phyloP scores from a whole-genome alignment of 2,329 filamentous ascomycete species.

The Curvularia hawaiiensis region DNA sequence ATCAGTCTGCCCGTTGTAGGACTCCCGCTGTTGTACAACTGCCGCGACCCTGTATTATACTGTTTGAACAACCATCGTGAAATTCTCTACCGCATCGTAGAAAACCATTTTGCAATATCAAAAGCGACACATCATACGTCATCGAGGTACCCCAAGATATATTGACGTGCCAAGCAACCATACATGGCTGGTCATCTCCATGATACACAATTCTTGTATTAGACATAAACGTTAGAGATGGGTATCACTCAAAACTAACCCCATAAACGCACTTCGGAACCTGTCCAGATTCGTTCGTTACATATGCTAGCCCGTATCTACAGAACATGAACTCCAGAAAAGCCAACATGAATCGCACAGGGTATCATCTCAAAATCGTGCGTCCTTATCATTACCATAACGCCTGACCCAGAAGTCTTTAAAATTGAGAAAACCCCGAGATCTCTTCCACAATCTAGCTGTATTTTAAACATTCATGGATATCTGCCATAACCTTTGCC shows the following conservation, averaged over 20 bases:
- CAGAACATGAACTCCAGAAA: background rate
- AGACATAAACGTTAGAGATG: background rate
- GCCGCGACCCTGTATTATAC: background rate
- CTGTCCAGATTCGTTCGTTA: background rate
- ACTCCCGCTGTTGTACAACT: background rate
- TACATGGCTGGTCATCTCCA: background rate
- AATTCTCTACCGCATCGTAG: background rate
- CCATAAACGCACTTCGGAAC: background rate
- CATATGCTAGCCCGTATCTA: background rate
- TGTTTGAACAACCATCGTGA: background rate
- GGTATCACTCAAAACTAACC: background rate
- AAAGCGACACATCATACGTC: background rate
- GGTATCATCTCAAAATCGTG: slow-evolving; percentile 1
- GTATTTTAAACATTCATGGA: background rate
- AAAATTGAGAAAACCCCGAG: background rate
- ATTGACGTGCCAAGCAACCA: background rate
- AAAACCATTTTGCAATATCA: background rate
- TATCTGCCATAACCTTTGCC: background rate
- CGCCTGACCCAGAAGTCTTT: background rate
- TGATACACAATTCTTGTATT: background rate
- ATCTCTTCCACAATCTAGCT: background rate
- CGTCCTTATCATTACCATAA: slow-evolving; percentile 59
- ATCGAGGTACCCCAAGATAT: background rate
- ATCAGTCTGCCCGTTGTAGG: background rate
- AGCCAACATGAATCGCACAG: background rate